Percentiles rank a stretch among this genome's conserved stretches.
These are phyloP conservation scores for Globisporangium heterothallicum DNA, from an alignment of 352 stramenopile genomes.

Conservation along the genomic window DNA sequence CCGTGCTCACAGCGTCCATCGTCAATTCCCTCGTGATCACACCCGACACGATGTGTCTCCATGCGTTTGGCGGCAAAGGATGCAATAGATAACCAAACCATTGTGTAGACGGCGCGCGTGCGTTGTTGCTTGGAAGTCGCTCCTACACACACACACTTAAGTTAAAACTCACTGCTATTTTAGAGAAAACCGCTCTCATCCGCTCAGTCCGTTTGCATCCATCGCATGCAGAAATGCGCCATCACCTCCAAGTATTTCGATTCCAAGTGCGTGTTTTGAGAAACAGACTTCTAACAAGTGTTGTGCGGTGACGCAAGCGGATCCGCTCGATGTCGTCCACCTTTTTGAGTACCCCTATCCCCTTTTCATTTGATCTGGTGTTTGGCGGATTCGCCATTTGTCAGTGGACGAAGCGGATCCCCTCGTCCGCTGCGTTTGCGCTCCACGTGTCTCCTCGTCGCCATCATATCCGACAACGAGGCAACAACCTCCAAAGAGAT, in stretches of 20 bases:
- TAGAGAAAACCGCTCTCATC: too few species aligned
- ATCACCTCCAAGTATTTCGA: too few species aligned
- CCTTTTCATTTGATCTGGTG: too few species aligned
- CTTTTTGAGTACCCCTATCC: too few species aligned
- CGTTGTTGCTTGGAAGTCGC: too few species aligned
- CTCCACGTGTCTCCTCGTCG: not conserved
- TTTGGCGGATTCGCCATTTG: not conserved
- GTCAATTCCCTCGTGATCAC: constrained; percentile 26
- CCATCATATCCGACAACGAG: not conserved
- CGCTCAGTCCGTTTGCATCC: too few species aligned
- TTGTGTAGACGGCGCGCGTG: too few species aligned
- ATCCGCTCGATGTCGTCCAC: too few species aligned
- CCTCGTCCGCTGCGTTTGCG: not conserved
- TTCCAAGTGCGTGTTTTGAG: too few species aligned
- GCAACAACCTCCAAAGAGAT: not conserved
- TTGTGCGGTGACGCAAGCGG: not conserved
- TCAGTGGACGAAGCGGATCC: not conserved
- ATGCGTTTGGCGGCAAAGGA: constrained; percentile 22
- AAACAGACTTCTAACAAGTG: not conserved
- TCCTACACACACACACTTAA: not conserved
- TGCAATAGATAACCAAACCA: constrained; percentile 6
- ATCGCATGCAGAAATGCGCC: too few species aligned
- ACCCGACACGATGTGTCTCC: constrained; percentile 25
- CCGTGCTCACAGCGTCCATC: constrained; percentile 17
- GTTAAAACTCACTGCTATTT: not conserved